Conservation (phyloP, 768 basidiomycete genomes). For the Auricularia sp. region DNA sequence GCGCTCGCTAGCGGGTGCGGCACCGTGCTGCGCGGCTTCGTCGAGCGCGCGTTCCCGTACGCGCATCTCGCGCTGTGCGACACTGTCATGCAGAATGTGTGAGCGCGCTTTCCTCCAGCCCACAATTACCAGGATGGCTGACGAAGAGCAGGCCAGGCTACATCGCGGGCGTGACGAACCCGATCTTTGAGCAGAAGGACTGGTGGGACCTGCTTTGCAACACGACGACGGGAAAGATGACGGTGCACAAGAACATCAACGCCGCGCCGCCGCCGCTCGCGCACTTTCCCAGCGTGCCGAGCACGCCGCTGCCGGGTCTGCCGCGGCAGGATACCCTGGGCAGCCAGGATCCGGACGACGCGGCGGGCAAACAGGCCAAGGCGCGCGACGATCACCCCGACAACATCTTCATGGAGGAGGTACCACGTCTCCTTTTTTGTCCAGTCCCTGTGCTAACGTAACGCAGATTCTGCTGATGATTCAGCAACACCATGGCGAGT, state of each 20-base stretch:
- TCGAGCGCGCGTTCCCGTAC: slow-evolving; percentile 90
- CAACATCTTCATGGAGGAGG: slow-evolving; percentile 88
- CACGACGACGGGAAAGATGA: slow-evolving; percentile 76
- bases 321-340: slow-evolving; percentile 10
- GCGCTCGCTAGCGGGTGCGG: slow-evolving; percentile 90
- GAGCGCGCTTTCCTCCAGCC: too few relatives aligned
- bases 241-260: slow-evolving; percentile 79
- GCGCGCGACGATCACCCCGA: slow-evolving; percentile 51
- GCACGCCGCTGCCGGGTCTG: slow-evolving; percentile 29
- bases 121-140: too few relatives aligned
- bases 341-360: slow-evolving; percentile 52
- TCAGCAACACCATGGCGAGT: slow-evolving; percentile 86
- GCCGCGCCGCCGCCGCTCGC: slow-evolving; percentile 20
- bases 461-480: slow-evolving; percentile 74
- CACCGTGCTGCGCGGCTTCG: slow-evolving; percentile 70
- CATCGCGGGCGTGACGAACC: slow-evolving; percentile 96
- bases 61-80: slow-evolving; percentile 58
- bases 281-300: slow-evolving; percentile 33
- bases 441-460: background rate
- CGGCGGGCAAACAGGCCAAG: slow-evolving; percentile 40
- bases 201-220: slow-evolving; percentile 91
- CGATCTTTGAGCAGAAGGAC: slow-evolving; percentile 81
- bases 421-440: slow-evolving; percentile 30
- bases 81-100: slow-evolving; percentile 24
- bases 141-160: slow-evolving; percentile 47